phyloP scores from a whole-genome alignment of 176 grass and related monocot species.

The Thalia dealbata region DNA sequence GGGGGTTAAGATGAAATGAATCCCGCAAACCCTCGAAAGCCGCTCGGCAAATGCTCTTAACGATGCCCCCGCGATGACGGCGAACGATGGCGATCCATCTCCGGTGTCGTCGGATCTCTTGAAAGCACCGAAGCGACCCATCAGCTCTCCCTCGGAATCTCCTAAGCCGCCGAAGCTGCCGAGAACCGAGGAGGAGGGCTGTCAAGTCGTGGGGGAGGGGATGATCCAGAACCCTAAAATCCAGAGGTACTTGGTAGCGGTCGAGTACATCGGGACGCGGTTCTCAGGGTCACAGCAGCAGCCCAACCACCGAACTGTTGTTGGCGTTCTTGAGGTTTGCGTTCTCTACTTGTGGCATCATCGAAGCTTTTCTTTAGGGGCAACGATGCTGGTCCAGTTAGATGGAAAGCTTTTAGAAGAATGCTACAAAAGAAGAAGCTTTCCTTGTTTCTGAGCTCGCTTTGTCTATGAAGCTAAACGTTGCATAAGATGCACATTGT shows the following conservation, averaged over 20 bases:
- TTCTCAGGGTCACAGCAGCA: conserved; percentile 88
- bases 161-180: conserved; percentile 12
- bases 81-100: not conserved
- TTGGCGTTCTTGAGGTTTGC: conserved; percentile 74
- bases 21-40: not conserved
- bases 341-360: not conserved
- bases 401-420: no score
- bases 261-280: conserved; percentile 78
- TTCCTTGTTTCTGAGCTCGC: no score
- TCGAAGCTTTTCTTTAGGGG: not conserved
- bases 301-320: conserved; percentile 66
- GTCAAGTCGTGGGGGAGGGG: not conserved
- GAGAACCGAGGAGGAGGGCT: not conserved
- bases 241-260: conserved; percentile 75
- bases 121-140: conserved; percentile 1
- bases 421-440: no score
- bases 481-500: no score
- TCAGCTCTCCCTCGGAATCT: conserved; percentile 1
- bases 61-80: not conserved
- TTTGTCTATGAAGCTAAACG: no score
- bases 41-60: not conserved
- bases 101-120: not conserved
- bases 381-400: not conserved
- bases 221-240: conserved; percentile 43
- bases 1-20: no score